Percentiles rank a stretch among this genome's conserved stretches.
Conservation (phyloP, 2,329 filamentous ascomycete species). For the Ceratocystis colombiana region DNA sequence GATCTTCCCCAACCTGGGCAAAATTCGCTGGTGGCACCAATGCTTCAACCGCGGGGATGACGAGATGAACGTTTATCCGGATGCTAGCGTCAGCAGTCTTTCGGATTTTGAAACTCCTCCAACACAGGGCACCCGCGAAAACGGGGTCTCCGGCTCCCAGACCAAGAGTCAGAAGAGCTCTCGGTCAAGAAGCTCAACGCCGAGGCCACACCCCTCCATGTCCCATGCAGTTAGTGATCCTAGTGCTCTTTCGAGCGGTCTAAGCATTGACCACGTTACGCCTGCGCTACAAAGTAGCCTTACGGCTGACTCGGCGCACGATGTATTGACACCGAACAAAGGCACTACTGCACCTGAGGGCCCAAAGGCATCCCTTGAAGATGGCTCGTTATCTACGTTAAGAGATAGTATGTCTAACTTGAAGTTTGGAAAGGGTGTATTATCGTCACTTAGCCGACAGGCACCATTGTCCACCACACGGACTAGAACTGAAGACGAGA, state of each 20-base stretch:
- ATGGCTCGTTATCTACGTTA: constrained; percentile 35
- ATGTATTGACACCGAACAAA: constrained; percentile 38
- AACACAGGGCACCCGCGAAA: background rate
- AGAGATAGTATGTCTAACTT: constrained; percentile 42
- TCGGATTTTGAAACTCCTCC: constrained; percentile 2
- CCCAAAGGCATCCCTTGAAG: background rate
- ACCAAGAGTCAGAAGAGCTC: background rate
- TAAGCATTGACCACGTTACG: background rate
- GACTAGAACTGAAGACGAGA: constrained; percentile 35
- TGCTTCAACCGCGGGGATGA: constrained; percentile 74
- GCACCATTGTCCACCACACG: constrained; percentile 25
- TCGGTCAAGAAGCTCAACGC: constrained; percentile 8
- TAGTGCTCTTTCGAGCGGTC: constrained; percentile 20
- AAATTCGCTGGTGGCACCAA: constrained; percentile 91
- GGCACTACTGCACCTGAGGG: constrained; percentile 27
- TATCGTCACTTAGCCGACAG: constrained; percentile 27
- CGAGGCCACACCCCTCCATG: constrained; percentile 29
- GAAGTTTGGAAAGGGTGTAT: constrained; percentile 40
- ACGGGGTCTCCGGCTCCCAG: constrained; percentile 34
- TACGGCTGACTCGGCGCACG: constrained; percentile 46
- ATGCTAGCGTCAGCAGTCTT: constrained; percentile 31
- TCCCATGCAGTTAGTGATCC: constrained; percentile 29
- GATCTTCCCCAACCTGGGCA: constrained; percentile 64
- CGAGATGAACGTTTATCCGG: constrained; percentile 75
- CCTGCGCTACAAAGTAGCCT: constrained; percentile 13